phyloP scores from a whole-genome alignment of 139 green algal species.

The Mychonastes homosphaera region DNA sequence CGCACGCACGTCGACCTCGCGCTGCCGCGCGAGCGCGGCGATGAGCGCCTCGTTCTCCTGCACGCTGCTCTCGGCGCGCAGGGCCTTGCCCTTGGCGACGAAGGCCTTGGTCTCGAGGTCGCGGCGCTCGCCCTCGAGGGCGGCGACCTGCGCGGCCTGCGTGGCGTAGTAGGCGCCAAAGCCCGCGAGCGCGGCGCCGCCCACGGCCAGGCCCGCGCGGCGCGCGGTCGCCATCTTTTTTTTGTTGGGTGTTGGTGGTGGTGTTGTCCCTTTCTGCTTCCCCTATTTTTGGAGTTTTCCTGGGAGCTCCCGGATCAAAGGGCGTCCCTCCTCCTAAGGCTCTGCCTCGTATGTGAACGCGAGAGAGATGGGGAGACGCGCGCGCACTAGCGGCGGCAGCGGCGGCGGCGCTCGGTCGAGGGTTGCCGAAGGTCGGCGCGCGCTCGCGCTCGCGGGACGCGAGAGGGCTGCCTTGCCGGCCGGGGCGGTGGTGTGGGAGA shows the following conservation, averaged over 20 bases:
- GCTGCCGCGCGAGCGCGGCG: slow-evolving; percentile 13
- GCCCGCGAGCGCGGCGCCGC: slow-evolving; percentile 1
- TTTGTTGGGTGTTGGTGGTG: slow-evolving; percentile 1
- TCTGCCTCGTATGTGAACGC: not conserved
- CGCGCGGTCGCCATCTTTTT: no score
- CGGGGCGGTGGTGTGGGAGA: not conserved
- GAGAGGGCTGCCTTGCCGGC: not conserved
- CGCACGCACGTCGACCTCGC: slow-evolving; percentile 7
- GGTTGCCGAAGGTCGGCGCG: not conserved
- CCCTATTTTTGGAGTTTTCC: not conserved
- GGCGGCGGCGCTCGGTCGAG: no score
- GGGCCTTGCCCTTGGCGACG: slow-evolving; percentile 7
- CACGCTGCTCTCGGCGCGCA: slow-evolving; percentile 1
- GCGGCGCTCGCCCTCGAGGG: slow-evolving; percentile 4
- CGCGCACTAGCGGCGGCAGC: no score
- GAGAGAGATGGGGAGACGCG: no score
- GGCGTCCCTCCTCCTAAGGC: not conserved
- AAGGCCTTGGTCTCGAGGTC: slow-evolving; percentile 10
- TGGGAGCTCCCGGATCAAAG: not conserved
- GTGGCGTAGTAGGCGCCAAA: slow-evolving; percentile 7
- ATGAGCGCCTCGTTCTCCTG: slow-evolving; percentile 11
- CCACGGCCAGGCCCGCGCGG: not conserved
- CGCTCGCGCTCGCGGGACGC: slow-evolving; percentile 3
- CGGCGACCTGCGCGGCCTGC: not conserved
- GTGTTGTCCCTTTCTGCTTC: not conserved